Evolutionary conservation across 352 stramenopile species (phyloP).

Genomic region (Pythium vanterpoolii): DNA sequence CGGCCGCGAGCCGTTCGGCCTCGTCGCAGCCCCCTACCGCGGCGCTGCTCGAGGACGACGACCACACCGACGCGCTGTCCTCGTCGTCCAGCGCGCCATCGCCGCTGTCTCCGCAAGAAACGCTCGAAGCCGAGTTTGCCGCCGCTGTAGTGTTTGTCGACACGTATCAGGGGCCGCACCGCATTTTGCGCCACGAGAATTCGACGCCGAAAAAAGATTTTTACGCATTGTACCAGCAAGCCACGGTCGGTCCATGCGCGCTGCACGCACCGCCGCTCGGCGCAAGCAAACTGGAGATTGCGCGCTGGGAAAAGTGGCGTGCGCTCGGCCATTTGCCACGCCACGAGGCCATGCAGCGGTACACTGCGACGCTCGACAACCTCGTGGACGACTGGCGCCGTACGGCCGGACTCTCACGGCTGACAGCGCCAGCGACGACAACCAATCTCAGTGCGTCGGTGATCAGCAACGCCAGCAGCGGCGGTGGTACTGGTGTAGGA

Average conservation of each 20-base stretch:
- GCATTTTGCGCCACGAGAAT: conserved; percentile 68
- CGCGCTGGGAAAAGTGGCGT: conserved; percentile 67
- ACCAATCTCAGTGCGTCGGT: conserved; percentile 18
- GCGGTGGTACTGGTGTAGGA: background rate
- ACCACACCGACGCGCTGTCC: conserved; percentile 28
- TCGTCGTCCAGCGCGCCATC: conserved; percentile 17
- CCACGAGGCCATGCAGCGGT: conserved; percentile 77
- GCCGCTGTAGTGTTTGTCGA: conserved; percentile 77
- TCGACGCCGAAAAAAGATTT: conserved; percentile 79
- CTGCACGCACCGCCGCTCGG: conserved; percentile 29
- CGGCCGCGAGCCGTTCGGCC: conserved; percentile 23
- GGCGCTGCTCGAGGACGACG: conserved; percentile 36
- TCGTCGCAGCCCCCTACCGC: background rate
- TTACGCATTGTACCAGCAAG: conserved; percentile 77
- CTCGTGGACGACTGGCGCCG: conserved; percentile 80
- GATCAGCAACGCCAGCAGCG: conserved; percentile 22
- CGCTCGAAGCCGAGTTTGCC: conserved; percentile 68
- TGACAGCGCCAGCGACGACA: conserved; percentile 1
- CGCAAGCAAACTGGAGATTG: conserved; percentile 45
- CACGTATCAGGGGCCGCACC: conserved; percentile 74
- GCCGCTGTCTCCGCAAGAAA: conserved; percentile 18
- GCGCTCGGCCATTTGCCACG: conserved; percentile 61
- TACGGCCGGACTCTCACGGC: conserved; percentile 29
- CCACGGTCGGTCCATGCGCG: conserved; percentile 54
- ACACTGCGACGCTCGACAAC: conserved; percentile 73